phyloP scores from a whole-genome alignment of 2,329 filamentous ascomycete species.

The Botryotinia convoluta region DNA sequence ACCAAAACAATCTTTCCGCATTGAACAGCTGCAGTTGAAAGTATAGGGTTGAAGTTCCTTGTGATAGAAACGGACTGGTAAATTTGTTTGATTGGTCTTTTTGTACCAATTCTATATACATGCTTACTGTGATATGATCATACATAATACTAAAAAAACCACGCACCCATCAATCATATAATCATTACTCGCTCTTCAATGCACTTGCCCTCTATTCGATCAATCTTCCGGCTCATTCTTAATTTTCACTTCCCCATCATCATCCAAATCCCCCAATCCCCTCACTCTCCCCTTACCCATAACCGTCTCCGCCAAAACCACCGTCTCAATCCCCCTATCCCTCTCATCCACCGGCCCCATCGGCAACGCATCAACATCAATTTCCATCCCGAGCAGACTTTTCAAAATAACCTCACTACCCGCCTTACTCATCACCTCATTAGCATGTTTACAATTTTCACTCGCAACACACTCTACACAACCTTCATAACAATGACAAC shows the following conservation, averaged over 20 bases:
- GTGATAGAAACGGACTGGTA: not conserved
- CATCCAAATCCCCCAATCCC: constrained; percentile 32
- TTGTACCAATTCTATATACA: not conserved
- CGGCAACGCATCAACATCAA: constrained; percentile 80
- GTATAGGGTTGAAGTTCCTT: not conserved
- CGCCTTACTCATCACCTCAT: constrained; percentile 91
- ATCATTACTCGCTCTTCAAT: not conserved
- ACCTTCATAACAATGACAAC: constrained; percentile 73
- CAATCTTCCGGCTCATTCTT: constrained; percentile 36
- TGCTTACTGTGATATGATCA: not conserved
- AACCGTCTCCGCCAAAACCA: constrained; percentile 59
- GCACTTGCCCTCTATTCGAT: not conserved
- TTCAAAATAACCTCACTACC: constrained; percentile 80
- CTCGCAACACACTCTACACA: constrained; percentile 89
- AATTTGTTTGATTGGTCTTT: not conserved
- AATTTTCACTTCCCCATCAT: constrained; percentile 29
- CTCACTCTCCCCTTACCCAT: constrained; percentile 33
- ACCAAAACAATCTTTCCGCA: not conserved
- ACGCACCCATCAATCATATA: not conserved
- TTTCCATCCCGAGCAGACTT: constrained; percentile 68
- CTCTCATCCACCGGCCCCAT: constrained; percentile 75
- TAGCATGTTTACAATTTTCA: constrained; percentile 79
- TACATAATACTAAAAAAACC: constrained; percentile 7
- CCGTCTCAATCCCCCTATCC: constrained; percentile 75
- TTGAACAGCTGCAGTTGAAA: not conserved